Evolutionary conservation across 768 basidiomycete species (phyloP).

Genomic region (Suillus fuscotomentosus): DNA sequence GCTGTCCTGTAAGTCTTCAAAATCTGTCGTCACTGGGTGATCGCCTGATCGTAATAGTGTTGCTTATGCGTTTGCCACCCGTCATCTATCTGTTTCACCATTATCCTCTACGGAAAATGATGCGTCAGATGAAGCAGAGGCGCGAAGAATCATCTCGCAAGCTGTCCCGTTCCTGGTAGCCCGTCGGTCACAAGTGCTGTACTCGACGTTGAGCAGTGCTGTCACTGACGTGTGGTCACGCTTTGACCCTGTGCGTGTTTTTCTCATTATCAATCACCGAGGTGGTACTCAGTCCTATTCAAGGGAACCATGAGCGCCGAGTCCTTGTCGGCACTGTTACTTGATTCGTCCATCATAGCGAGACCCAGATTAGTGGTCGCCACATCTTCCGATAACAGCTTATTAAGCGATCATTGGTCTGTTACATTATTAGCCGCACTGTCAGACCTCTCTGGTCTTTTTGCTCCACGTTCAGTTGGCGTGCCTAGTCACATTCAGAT

Average conservation of each 20-base stretch:
- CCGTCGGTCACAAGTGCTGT: slow-evolving; percentile 53
- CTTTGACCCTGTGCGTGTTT: slow-evolving; percentile 38
- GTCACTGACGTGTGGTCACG: slow-evolving; percentile 69
- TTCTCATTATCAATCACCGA: not conserved
- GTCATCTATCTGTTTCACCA: slow-evolving; percentile 59
- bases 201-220: slow-evolving; percentile 48
- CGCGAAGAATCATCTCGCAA: slow-evolving; percentile 45
- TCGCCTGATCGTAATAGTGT: slow-evolving; percentile 40
- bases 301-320: slow-evolving; percentile 36
- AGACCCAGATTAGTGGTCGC: slow-evolving; percentile 38
- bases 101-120: slow-evolving; percentile 43
- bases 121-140: slow-evolving; percentile 45
- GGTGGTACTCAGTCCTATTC: slow-evolving; percentile 13
- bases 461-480: slow-evolving; percentile 18
- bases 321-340: slow-evolving; percentile 52
- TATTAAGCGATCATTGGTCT: slow-evolving; percentile 15
- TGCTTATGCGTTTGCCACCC: slow-evolving; percentile 65
- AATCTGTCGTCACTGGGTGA: not conserved
- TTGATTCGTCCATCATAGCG: slow-evolving; percentile 54
- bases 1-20: slow-evolving; percentile 57
- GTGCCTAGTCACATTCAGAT: slow-evolving; percentile 44
- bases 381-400: not conserved
- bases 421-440: slow-evolving; percentile 21
- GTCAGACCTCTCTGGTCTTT: slow-evolving; percentile 26
- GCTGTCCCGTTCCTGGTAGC: slow-evolving; percentile 67